Percentiles rank a stretch among this genome's conserved stretches.
Conservation (phyloP, 2,329 filamentous ascomycete genomes). For the Cercospora janseana region DNA sequence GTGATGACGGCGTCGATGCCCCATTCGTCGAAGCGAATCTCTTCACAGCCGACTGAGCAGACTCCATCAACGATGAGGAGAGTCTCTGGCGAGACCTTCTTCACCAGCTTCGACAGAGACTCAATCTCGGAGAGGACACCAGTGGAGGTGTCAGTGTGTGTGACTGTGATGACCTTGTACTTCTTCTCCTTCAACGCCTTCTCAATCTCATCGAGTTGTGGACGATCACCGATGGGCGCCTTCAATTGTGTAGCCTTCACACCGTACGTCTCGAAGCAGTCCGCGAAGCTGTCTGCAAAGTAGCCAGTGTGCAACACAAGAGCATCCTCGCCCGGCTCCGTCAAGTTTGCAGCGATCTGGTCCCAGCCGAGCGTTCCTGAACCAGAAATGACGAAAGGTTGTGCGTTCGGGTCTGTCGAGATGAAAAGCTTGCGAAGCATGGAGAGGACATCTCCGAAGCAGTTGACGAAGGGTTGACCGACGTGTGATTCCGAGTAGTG, state of each 20-base stretch:
- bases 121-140: constrained; percentile 92
- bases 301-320: constrained; percentile 95
- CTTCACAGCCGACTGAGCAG: constrained; percentile 93
- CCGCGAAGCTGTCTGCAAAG: constrained; percentile 91
- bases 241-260: constrained; percentile 86
- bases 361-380: constrained; percentile 98
- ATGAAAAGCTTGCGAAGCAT: constrained; percentile 94
- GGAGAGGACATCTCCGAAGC: constrained; percentile 84
- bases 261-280: constrained; percentile 89
- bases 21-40: constrained; percentile 96
- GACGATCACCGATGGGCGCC: constrained; percentile 81
- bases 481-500: constrained; percentile 97
- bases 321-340: constrained; percentile 84
- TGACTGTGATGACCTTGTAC: constrained; percentile 93
- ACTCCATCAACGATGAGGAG: constrained; percentile 92
- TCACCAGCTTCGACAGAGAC: constrained; percentile 76
- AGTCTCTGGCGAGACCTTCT: constrained; percentile 83
- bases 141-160: constrained; percentile 95
- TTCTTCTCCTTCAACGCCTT: constrained; percentile 82
- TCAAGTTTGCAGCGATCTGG: constrained; percentile 86
- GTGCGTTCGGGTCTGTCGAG: constrained; percentile 74
- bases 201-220: constrained; percentile 84
- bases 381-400: constrained; percentile 90
- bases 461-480: constrained; percentile 80
- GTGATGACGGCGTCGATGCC: constrained; percentile 89